Evolutionary conservation across 176 grass and related monocot genomes (phyloP), one percentile per base, ranked within the genome.

Genomic region (Poa pratensis): DNA sequence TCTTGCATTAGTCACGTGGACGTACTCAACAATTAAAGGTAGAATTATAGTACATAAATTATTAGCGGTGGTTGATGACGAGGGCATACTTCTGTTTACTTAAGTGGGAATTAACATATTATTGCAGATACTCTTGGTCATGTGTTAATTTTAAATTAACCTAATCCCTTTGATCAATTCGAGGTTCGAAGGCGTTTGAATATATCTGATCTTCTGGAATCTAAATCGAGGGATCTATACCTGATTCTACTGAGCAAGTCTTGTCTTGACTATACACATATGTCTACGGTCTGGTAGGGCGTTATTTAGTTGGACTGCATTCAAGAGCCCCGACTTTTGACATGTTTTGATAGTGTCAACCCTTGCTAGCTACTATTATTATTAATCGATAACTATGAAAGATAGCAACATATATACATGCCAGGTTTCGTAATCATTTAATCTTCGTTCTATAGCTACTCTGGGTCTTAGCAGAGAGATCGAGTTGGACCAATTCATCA

Each of bases 291-390:
- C 62, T 5, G 61, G 22, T 48, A 49, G 71, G 24, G 64, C 45
- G 71, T 54, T 76, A 10, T 64, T 64, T 64, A 37, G 46, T 80
- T 45, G 77, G 60, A 80, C 39, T 30, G 23, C 42, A 45, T 46
- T 60, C 55, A 43, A 61, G 14, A 6, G 1, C 39, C 58, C 40
- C 9, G 58, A 74, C 62, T 68, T 64, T 52, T 54, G 79, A 3
- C 19, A 53, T 69, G 79, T 81, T 81, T 53, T 81, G 79, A 81
- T 69, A 51, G 19, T 39, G 46, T 81, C 79, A 81, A 69, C 79
- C 63, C 20, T 77, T 39, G n/a, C 52, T 55, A 71, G 19, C 27
- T 51, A 71, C 30, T n/a, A 14, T 18, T 75, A 28, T 19, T 53
- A 34, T 19, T 48, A 72, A 16, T 46, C 12, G 19, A 16, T 73